Percentiles rank a stretch among this genome's conserved stretches.
Evolutionary conservation across 2,329 filamentous ascomycete genomes (phyloP).

Genomic region (Phaeosphaeria sp.): DNA sequence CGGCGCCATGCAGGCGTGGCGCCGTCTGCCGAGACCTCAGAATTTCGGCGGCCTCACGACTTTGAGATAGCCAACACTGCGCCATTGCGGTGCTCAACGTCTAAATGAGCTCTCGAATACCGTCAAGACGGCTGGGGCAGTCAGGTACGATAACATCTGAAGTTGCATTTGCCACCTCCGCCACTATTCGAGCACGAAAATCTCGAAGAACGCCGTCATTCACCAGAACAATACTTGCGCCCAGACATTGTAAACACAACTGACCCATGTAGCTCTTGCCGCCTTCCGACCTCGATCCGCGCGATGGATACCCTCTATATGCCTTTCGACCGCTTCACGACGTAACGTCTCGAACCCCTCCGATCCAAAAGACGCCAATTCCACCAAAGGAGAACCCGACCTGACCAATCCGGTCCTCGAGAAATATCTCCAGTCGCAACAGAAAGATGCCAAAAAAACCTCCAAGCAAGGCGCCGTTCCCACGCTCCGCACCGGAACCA

Average conservation of each 20-base stretch:
- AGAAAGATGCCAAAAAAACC: conserved; percentile 9
- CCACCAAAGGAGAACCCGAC: conserved; percentile 15
- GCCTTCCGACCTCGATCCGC: conserved; percentile 26
- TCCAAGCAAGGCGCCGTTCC: conserved; percentile 8
- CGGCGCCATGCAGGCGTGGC: conserved; percentile 1
- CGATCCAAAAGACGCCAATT: conserved; percentile 6
- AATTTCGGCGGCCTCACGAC: conserved; percentile 21
- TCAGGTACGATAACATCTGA: conserved; percentile 58
- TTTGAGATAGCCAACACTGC: conserved; percentile 22
- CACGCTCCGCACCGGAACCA: conserved; percentile 20
- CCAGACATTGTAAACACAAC: background rate
- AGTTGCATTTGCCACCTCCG: background rate
- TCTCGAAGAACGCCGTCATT: background rate
- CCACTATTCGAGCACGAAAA: background rate
- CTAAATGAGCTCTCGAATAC: conserved; percentile 70
- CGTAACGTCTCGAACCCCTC: conserved; percentile 21
- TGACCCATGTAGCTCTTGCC: conserved; percentile 24
- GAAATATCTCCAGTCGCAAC: conserved; percentile 53
- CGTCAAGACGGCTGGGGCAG: conserved; percentile 66
- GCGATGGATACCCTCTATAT: conserved; percentile 16
- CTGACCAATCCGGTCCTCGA: conserved; percentile 67
- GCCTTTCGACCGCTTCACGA: conserved; percentile 21
- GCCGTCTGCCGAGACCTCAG: conserved; percentile 14
- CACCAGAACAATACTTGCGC: too few relatives aligned
- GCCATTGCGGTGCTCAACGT: conserved; percentile 33